These are phyloP conservation scores for Recurvomyces mirabilis DNA, from an alignment of 495 filamentous ascomycete genomes.

Conservation along the genomic window DNA sequence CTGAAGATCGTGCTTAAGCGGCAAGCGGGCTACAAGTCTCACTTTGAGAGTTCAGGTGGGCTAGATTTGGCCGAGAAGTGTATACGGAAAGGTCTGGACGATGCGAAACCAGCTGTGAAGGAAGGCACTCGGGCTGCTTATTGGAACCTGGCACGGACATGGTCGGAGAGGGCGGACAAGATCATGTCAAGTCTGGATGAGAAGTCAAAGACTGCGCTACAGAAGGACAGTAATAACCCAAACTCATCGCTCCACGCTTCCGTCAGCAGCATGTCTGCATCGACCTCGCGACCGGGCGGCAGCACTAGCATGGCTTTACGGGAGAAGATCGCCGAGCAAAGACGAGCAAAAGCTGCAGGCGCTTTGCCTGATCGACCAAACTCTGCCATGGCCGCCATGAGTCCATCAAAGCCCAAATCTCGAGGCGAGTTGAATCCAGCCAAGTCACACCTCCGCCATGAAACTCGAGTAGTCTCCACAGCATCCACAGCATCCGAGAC, in stretches of 20 bases:
- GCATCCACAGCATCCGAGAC: slow-evolving; percentile 24
- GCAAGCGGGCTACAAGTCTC: slow-evolving; percentile 64
- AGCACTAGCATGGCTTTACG: slow-evolving; percentile 50
- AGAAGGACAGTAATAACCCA: slow-evolving; percentile 72
- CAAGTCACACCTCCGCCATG: slow-evolving; percentile 19
- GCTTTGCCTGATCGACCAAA: slow-evolving; percentile 56
- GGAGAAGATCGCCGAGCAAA: slow-evolving; percentile 75
- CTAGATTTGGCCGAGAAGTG: slow-evolving; percentile 75
- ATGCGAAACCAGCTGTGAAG: slow-evolving; percentile 78
- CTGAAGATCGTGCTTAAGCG: slow-evolving; percentile 67
- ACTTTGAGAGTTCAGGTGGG: slow-evolving; percentile 73
- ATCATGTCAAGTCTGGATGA: slow-evolving; percentile 65
- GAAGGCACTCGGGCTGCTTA: slow-evolving; percentile 74
- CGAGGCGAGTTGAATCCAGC: slow-evolving; percentile 10
- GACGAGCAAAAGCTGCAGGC: slow-evolving; percentile 51
- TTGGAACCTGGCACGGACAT: slow-evolving; percentile 67
- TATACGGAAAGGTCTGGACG: slow-evolving; percentile 71
- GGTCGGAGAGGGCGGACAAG: slow-evolving; percentile 63
- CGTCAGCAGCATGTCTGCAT: slow-evolving; percentile 36
- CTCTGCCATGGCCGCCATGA: slow-evolving; percentile 60
- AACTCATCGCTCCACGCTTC: slow-evolving; percentile 38
- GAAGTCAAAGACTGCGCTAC: slow-evolving; percentile 60
- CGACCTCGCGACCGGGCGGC: slow-evolving; percentile 34
- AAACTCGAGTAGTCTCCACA: slow-evolving; percentile 19
- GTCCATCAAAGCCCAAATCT: slow-evolving; percentile 40